Evolutionary conservation across 176 grass and related monocot species (phyloP).

Genomic region (Lolium rigidum): DNA sequence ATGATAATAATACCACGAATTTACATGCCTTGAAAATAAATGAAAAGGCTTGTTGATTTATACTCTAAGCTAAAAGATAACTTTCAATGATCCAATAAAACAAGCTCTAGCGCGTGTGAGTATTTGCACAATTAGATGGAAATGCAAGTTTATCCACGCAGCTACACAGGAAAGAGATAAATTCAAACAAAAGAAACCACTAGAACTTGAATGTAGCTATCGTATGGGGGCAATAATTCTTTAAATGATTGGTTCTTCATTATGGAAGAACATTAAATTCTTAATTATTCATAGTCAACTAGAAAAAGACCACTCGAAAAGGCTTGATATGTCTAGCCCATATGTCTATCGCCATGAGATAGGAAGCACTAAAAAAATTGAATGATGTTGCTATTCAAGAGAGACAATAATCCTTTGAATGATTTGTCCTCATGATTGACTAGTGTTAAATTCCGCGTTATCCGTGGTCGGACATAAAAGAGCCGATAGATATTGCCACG

Average conservation of each 20-base stretch:
- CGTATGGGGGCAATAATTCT: background rate
- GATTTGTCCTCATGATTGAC: background rate
- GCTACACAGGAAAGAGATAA: too few relatives aligned
- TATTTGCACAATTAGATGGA: too few relatives aligned
- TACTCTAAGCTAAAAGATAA: too few relatives aligned
- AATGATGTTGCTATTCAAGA: background rate
- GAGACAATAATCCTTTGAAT: background rate
- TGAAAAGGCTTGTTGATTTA: too few relatives aligned
- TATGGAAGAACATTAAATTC: background rate
- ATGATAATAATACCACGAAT: too few relatives aligned
- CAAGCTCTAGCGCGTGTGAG: too few relatives aligned
- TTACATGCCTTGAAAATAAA: too few relatives aligned
- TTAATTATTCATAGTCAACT: background rate
- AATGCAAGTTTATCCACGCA: too few relatives aligned
- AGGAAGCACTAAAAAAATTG: background rate
- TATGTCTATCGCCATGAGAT: background rate
- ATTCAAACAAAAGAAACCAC: too few relatives aligned
- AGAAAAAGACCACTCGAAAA: background rate
- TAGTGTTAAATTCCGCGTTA: conserved; percentile 24
- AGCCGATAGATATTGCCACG: background rate
- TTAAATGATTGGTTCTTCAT: conserved; percentile 20
- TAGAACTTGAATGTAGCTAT: background rate
- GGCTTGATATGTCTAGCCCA: background rate
- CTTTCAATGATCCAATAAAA: too few relatives aligned
- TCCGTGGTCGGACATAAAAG: background rate